Conservation (phyloP, 495 filamentous ascomycete genomes). For the Aspergillus kassunensis region DNA sequence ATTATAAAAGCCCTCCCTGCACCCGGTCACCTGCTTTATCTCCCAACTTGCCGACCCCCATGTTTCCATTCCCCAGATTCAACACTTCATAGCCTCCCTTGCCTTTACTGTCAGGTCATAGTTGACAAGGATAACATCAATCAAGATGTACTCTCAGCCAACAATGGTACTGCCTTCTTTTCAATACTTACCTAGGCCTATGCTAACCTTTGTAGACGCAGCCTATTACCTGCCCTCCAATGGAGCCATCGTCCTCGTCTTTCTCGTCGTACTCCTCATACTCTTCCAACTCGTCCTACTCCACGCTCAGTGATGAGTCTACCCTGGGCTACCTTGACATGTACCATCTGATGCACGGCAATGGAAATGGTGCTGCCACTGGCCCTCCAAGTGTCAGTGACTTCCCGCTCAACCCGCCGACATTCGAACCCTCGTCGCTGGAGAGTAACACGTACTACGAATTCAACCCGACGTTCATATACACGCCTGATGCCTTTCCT, state of each 20-base stretch:
- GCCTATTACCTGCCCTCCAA: constrained; percentile 19
- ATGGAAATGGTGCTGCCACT: constrained; percentile 1
- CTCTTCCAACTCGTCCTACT: constrained; percentile 17
- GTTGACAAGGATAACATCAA: constrained; percentile 1
- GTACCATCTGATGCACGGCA: constrained; percentile 25
- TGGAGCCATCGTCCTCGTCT: constrained; percentile 23
- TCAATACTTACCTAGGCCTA: background rate
- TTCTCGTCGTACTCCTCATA: constrained; percentile 13
- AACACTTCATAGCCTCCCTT: background rate
- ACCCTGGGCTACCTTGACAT: constrained; percentile 26
- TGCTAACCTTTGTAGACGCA: constrained; percentile 9
- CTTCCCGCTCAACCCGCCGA: constrained; percentile 13
- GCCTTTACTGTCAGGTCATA: constrained; percentile 6
- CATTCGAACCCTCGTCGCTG: constrained; percentile 15
- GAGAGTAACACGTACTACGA: constrained; percentile 10
- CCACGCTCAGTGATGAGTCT: constrained; percentile 21
- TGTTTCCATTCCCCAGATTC: constrained; percentile 11
- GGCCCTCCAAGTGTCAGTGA: constrained; percentile 6
- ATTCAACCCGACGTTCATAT: constrained; percentile 16
- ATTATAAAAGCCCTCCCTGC: constrained; percentile 6
- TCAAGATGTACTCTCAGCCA: constrained; percentile 8
- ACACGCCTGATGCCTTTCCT: constrained; percentile 13
- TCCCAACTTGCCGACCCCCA: constrained; percentile 1
- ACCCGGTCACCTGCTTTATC: constrained; percentile 7
- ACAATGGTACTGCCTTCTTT: background rate